phyloP scores from a whole-genome alignment of 2,329 filamentous ascomycete genomes.

The Botryotinia convoluta region DNA sequence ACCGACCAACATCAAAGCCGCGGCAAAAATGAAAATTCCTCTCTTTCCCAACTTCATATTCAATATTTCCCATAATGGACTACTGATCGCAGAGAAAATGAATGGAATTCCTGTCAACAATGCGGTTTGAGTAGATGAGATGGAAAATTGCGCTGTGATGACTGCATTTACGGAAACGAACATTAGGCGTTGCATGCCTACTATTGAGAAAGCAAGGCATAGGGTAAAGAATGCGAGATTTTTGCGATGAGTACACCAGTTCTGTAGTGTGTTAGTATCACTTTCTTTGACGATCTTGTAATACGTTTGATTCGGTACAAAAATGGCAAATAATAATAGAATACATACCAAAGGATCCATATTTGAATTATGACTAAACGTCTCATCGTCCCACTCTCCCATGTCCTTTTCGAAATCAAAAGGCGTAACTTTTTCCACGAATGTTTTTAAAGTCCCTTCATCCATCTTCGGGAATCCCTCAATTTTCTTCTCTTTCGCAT shows the following conservation, averaged over 20 bases:
- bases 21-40: constrained; percentile 50
- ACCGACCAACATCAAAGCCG: constrained; percentile 48
- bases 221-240: constrained; percentile 50
- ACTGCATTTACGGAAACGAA: constrained; percentile 49
- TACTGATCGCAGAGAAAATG: constrained; percentile 49
- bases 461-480: neutral
- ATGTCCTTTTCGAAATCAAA: neutral
- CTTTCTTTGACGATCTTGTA: neutral
- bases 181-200: constrained; percentile 53
- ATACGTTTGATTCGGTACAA: no score
- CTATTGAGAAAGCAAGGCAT: constrained; percentile 47
- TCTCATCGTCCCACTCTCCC: neutral
- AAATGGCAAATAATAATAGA: neutral
- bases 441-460: neutral
- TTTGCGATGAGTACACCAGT: constrained; percentile 56
- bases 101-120: constrained; percentile 54
- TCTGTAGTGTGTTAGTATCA: constrained; percentile 40
- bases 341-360: constrained; percentile 7
- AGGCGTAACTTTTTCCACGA: neutral
- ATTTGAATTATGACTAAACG: neutral
- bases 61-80: constrained; percentile 44
- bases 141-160: constrained; percentile 44
- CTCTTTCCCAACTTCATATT: constrained; percentile 53
- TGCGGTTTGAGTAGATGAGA: constrained; percentile 48
- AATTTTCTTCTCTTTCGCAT: neutral